Evolutionary conservation across 148 eudicot species (phyloP), one percentile per base, ranked within the genome.

Genomic region (Camellia granthamiana): DNA sequence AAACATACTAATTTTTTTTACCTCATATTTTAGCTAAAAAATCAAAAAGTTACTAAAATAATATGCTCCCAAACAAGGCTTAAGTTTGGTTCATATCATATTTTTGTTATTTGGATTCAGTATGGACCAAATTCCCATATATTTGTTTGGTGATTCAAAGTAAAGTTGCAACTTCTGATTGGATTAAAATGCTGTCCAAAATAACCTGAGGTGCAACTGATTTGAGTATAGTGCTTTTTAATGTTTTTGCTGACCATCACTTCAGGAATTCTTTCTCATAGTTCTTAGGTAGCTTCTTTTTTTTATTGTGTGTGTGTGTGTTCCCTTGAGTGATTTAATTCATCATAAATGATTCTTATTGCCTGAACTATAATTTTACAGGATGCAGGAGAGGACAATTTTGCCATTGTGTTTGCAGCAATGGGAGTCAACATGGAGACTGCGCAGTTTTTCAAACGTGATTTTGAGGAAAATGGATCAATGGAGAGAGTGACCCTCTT

Each of bases 341-440:
- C 44, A 23, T 49, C 14, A 6, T 49, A 18, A 58, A 71, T 76
- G 38, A 49, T 47, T 79, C 63, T 69, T 30, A 58, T 59, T 44
- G 49, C 47, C 76, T 9, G 1, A 59, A 54, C 41, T 52, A 21
- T 61, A 71, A 54, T 60, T 76, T 12, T 79, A 55, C 85, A 94
- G 94, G 91, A 82, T 76, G 92, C 80, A 42, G 97, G 84, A 88
- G 99, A 96, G 83, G 99, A 96, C 89, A 93, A 93, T 83, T 96
- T 96, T 91, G 99, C 99, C 79, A 96, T 96, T 88, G 98, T 96
- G 21, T 96, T 96, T 87, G 99, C 99, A 47, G 99, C 99, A 67
- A 96, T 96, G 99, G 99, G 99, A 82, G 99, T 96, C 78, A 96
- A 96, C 87, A 96, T 96, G 99, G 99, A 93, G 88, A 96, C 98